Percentiles rank a stretch among this genome's conserved stretches.
Evolutionary conservation across 2,329 filamentous ascomycete species (phyloP).

Genomic region (Fusarium sterilihyphosum): DNA sequence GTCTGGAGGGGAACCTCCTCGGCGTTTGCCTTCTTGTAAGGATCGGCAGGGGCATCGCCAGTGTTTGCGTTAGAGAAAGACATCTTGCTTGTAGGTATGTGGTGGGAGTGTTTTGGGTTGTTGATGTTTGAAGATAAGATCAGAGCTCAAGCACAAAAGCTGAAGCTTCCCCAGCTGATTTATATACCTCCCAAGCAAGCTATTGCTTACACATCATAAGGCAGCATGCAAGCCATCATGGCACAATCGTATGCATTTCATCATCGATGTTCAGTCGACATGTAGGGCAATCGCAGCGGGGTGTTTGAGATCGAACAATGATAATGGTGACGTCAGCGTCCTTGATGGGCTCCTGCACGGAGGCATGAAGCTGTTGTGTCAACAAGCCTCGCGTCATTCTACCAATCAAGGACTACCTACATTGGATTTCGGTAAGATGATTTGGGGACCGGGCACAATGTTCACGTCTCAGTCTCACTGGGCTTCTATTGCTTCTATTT

Average conservation of each 20-base stretch:
- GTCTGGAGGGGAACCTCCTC: slow-evolving; percentile 71
- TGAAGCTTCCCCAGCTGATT: slow-evolving; percentile 7
- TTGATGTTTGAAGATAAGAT: slow-evolving; percentile 18
- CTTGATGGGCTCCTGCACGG: not conserved
- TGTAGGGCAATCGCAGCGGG: slow-evolving; percentile 10
- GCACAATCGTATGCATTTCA: slow-evolving; percentile 42
- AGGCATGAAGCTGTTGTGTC: slow-evolving; percentile 14
- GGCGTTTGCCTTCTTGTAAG: slow-evolving; percentile 81
- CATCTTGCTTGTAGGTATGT: slow-evolving; percentile 45
- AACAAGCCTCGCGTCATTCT: slow-evolving; percentile 7
- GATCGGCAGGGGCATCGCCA: slow-evolving; percentile 73
- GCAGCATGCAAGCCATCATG: slow-evolving; percentile 26
- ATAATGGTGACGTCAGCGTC: slow-evolving; percentile 33
- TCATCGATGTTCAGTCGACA: slow-evolving; percentile 38
- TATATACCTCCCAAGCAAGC: slow-evolving; percentile 31
- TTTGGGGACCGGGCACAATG: not conserved
- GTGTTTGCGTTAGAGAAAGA: slow-evolving; percentile 65
- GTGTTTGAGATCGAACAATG: slow-evolving; percentile 16
- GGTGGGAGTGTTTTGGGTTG: not conserved
- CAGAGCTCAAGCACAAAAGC: not conserved
- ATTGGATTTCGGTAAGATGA: not conserved
- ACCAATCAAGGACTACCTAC: slow-evolving; percentile 6
- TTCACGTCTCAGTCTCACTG: not conserved
- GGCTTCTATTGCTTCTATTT: not conserved
- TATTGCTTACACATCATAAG: slow-evolving; percentile 24